phyloP scores from a whole-genome alignment of 164 flowering plant genomes.

The Platanus orientalis region DNA sequence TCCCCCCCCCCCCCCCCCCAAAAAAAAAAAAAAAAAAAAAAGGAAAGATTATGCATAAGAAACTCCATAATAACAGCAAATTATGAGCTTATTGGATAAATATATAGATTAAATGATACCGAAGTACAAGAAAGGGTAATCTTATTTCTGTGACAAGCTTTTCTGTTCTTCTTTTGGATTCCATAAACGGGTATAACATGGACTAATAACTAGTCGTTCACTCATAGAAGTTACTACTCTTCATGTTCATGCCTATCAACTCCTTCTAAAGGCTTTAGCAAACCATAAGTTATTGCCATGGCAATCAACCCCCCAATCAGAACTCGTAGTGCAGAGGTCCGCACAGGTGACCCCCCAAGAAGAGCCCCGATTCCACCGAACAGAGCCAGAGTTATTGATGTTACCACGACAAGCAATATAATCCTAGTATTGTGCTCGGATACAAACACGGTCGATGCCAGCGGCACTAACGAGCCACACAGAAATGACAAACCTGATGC shows the following conservation, averaged over 20 bases:
- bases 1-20: too few relatives aligned
- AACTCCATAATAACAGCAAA: too few relatives aligned
- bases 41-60: too few relatives aligned
- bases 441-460: constrained; percentile 28
- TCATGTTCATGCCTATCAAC: not conserved
- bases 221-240: too few relatives aligned
- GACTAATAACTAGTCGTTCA: too few relatives aligned
- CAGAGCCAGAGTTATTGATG: constrained; percentile 36
- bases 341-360: constrained; percentile 42
- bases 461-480: constrained; percentile 42
- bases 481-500: constrained; percentile 52
- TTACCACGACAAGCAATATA: constrained; percentile 23
- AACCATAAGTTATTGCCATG: constrained; percentile 50
- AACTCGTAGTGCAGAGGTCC: constrained; percentile 37
- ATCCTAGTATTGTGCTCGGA: constrained; percentile 15
- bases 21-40: too few relatives aligned
- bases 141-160: too few relatives aligned
- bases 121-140: too few relatives aligned
- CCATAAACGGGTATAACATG: too few relatives aligned
- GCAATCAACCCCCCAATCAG: constrained; percentile 58
- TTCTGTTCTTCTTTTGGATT: too few relatives aligned
- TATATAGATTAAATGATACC: too few relatives aligned
- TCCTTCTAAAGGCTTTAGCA: constrained; percentile 28
- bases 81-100: too few relatives aligned
- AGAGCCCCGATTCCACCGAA: constrained; percentile 49